Conservation (phyloP, 2,329 filamentous ascomycete genomes). For the Sporothrix euskadiensis region DNA sequence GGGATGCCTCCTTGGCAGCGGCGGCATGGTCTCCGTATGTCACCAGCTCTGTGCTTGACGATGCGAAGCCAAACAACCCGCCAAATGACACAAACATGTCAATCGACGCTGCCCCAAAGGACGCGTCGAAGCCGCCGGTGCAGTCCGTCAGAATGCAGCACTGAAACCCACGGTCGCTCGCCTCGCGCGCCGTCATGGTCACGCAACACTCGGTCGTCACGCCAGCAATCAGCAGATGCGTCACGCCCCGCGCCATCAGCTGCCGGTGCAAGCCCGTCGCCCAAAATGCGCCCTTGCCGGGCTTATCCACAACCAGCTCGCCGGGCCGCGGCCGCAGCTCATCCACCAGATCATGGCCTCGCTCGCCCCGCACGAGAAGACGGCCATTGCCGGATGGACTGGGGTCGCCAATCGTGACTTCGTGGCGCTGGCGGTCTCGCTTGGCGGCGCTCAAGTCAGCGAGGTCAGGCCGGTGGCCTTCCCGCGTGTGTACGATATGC, state of each 20-base stretch:
- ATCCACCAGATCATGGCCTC: conserved; percentile 57
- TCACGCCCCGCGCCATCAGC: conserved; percentile 56
- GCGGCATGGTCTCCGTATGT: conserved; percentile 30
- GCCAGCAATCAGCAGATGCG: conserved; percentile 58
- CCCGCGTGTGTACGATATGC: conserved; percentile 52
- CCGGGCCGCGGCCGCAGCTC: conserved; percentile 52
- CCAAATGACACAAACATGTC: conserved; percentile 54
- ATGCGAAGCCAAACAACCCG: conserved; percentile 53
- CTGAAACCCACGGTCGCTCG: conserved; percentile 62
- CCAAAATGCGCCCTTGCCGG: conserved; percentile 61
- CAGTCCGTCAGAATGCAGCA: conserved; percentile 55
- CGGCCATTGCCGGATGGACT: conserved; percentile 51
- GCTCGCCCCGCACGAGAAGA: conserved; percentile 54
- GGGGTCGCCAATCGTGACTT: conserved; percentile 51
- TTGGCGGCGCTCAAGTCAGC: conserved; percentile 56
- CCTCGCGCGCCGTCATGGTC: conserved; percentile 56
- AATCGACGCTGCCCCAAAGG: conserved; percentile 49
- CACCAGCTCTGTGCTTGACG: conserved; percentile 44
- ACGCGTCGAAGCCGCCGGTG: conserved; percentile 50
- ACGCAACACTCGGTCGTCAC: conserved; percentile 62
- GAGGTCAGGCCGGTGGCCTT: conserved; percentile 55
- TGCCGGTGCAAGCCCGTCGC: conserved; percentile 55
- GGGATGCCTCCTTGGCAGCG: conserved; percentile 23
- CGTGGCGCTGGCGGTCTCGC: conserved; percentile 48
- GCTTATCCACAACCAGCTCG: conserved; percentile 59